Base-by-base conservation (phyloP, 495 filamentous ascomycete genomes). In the Choiromyces venosus region DNA sequence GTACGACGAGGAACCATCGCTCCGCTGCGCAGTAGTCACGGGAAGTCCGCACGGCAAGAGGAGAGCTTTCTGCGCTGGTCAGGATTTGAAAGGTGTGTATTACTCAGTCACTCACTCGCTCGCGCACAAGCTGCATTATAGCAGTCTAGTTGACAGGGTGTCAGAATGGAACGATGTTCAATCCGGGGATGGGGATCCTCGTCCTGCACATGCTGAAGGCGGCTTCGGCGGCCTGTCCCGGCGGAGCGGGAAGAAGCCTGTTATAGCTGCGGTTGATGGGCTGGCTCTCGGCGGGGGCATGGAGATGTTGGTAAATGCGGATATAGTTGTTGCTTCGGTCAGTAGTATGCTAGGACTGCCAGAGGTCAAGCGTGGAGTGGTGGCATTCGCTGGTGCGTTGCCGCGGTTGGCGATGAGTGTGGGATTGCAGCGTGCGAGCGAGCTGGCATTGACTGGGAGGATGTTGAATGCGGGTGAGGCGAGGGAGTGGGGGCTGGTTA, bases 201-300 rank as follows among this genome's bases (percentile, higher is more conserved):
- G 33, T 61, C 46, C 46, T 5, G 67, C 70, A 2, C 73, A 72
- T n/a, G 68, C 70, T 4, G 46, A 46, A 1, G 71, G 69, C 21
- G 83, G 83, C 37, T 82, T 82, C 71, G 82, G 71, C 38, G 83
- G 77, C 0, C 73, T 84, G 37, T 83, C 83, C 9, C 74, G 74
- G 21, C 80, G 83, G 16, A 39, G 65, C 35, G 67, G 88, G 21
- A 84, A 85, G 71, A 89, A 89, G 71, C 92, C 91, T 21, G 84
- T 94, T 42, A 89, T 94, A 70, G 87, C 87, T 14, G 92, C 92
- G 7, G 89, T 93, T 38, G 90, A 92, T 79, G 92, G 92, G n/a
- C 80, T 89, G n/a, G 88, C 87, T 74, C 84, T 91, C 71, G 92
- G 92, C 19, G 92, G 91, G 65, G 92, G 91, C 2, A 87, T 88